Conservation (phyloP, 305 asterid species). For the Solanum hybrid region DNA sequence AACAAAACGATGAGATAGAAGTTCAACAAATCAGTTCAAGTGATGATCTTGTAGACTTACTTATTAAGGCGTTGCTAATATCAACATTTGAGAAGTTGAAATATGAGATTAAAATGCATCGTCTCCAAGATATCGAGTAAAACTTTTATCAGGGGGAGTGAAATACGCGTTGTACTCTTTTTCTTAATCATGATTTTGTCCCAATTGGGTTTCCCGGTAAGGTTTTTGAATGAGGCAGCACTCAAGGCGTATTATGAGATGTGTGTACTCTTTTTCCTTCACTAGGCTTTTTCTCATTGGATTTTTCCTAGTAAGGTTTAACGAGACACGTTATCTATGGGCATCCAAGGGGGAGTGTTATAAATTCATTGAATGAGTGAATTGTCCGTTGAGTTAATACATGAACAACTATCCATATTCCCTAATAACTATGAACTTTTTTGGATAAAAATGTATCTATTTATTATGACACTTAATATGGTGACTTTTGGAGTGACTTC, state of each 20-base stretch:
- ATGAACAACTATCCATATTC: too few species aligned
- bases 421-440: neutral
- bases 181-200: neutral
- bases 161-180: neutral
- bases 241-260: too few species aligned
- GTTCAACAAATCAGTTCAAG: neutral
- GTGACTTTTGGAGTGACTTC: neutral
- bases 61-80: too few species aligned
- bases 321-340: too few species aligned
- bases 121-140: neutral
- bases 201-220: neutral
- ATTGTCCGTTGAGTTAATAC: neutral
- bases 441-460: neutral
- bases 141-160: neutral
- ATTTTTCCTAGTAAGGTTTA: too few species aligned
- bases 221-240: neutral
- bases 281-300: too few species aligned
- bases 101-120: neutral
- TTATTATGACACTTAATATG: neutral
- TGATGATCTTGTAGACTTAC: neutral
- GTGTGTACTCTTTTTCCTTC: too few species aligned
- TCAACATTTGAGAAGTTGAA: neutral
- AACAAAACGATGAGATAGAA: neutral
- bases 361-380: too few species aligned
- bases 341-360: too few species aligned